These are phyloP conservation scores for Candida albicans DNA, from an alignment of 1,139 yeast species.

Conservation along the genomic window DNA sequence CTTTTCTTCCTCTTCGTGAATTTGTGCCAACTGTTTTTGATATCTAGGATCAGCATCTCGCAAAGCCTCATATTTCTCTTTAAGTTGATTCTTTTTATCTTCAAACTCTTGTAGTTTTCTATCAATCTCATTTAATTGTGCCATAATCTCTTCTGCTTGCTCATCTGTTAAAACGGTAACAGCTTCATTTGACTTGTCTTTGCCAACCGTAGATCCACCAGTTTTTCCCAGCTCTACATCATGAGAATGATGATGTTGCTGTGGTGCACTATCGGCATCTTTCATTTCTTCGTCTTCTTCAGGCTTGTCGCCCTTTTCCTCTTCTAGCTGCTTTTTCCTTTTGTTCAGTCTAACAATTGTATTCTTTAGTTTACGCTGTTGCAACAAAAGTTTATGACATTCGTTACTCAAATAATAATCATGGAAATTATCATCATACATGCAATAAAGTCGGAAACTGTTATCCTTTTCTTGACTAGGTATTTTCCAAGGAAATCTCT, in stretches of 20 bases:
- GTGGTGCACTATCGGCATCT: constrained; percentile 6
- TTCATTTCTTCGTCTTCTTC: constrained; percentile 1
- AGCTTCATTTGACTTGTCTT: constrained; percentile 12
- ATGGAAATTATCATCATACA: constrained; percentile 53
- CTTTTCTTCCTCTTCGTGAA: constrained; percentile 14
- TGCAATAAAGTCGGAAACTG: constrained; percentile 67
- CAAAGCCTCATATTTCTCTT: constrained; percentile 29
- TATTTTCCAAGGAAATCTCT: constrained; percentile 96
- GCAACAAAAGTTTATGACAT: constrained; percentile 47
- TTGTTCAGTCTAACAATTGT: constrained; percentile 45
- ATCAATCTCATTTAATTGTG: constrained; percentile 40
- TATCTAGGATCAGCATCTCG: constrained; percentile 12
- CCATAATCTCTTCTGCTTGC: constrained; percentile 32
- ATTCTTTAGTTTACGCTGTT: constrained; percentile 47
- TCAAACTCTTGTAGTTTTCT: constrained; percentile 40
- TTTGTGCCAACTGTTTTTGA: constrained; percentile 12
- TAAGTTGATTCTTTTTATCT: constrained; percentile 35
- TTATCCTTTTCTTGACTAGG: constrained; percentile 82
- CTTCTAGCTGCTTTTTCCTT: constrained; percentile 30
- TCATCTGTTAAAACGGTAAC: constrained; percentile 36
- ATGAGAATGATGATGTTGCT: background rate
- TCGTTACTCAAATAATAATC: constrained; percentile 53
- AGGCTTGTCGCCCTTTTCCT: constrained; percentile 6
- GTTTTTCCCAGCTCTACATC: background rate
- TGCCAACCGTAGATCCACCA: background rate